phyloP scores from a whole-genome alignment of 139 green algal species.

The Asterochloris erici region DNA sequence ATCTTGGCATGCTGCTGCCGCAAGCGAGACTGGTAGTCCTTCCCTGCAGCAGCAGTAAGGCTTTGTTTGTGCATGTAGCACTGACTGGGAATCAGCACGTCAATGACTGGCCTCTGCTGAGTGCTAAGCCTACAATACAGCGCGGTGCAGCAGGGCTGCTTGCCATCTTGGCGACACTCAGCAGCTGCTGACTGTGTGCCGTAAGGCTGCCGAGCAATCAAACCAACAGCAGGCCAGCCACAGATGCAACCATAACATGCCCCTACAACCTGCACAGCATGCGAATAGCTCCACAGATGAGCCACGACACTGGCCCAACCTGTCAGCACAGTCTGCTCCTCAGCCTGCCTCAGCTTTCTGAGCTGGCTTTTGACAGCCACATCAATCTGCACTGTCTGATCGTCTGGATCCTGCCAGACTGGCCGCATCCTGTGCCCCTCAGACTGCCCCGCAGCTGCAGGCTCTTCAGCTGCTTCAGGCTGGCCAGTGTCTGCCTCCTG shows the following conservation, averaged over 20 bases:
- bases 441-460: too few relatives aligned
- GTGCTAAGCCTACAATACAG: too few relatives aligned
- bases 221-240: neutral
- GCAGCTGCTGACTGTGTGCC: neutral
- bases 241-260: neutral
- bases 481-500: neutral
- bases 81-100: neutral
- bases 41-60: slow-evolving; percentile 31
- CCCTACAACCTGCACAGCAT: too few relatives aligned
- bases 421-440: slow-evolving; percentile 8
- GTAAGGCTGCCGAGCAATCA: neutral
- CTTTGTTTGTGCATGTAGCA: neutral
- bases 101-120: neutral
- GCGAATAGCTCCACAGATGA: neutral
- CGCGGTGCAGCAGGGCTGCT: neutral
- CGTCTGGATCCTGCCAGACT: slow-evolving; percentile 69
- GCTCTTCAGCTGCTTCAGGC: neutral
- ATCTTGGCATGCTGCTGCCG: slow-evolving; percentile 65
- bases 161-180: neutral
- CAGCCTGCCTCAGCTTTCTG: slow-evolving; percentile 63
- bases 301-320: slow-evolving; percentile 19
- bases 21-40: slow-evolving; percentile 68
- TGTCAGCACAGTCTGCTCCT: slow-evolving; percentile 48
- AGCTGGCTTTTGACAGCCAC: slow-evolving; percentile 37
- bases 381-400: slow-evolving; percentile 44